Conservation (phyloP, 2,329 filamentous ascomycete genomes). For the Chrysoporthe deuterocubensis region DNA sequence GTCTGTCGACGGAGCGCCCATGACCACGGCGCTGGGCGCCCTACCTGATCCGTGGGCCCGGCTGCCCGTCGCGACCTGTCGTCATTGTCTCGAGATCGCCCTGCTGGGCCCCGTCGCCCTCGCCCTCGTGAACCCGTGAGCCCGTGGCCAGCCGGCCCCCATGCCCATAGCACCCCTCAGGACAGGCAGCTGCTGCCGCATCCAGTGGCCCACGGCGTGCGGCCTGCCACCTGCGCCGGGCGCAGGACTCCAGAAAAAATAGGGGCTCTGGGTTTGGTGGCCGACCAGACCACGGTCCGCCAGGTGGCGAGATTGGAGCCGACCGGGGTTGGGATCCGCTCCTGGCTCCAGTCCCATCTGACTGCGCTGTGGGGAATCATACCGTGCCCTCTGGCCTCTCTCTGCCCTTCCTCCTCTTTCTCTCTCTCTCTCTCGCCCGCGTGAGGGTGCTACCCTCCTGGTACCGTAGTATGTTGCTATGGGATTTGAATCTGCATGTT, state of each 20-base stretch:
- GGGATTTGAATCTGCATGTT: neutral
- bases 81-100: constrained; percentile 18
- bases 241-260: constrained; percentile 10
- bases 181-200: constrained; percentile 13
- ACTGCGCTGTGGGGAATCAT: neutral
- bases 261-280: constrained; percentile 12
- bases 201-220: constrained; percentile 7
- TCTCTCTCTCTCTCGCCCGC: neutral
- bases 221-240: constrained; percentile 21
- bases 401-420: neutral
- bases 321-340: constrained; percentile 4
- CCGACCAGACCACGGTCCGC: constrained; percentile 4
- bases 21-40: neutral
- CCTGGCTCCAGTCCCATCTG: constrained; percentile 1
- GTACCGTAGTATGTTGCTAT: neutral
- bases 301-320: neutral
- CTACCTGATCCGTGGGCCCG: constrained; percentile 4
- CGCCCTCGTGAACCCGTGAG: neutral
- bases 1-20: neutral
- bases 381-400: neutral
- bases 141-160: constrained; percentile 8
- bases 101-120: too few species aligned
- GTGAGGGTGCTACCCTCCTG: neutral
- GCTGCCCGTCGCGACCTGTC: constrained; percentile 8
- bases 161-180: constrained; percentile 9